Evolutionary conservation across 495 filamentous ascomycete species (phyloP).

Genomic region (Xylaria flabelliformis): DNA sequence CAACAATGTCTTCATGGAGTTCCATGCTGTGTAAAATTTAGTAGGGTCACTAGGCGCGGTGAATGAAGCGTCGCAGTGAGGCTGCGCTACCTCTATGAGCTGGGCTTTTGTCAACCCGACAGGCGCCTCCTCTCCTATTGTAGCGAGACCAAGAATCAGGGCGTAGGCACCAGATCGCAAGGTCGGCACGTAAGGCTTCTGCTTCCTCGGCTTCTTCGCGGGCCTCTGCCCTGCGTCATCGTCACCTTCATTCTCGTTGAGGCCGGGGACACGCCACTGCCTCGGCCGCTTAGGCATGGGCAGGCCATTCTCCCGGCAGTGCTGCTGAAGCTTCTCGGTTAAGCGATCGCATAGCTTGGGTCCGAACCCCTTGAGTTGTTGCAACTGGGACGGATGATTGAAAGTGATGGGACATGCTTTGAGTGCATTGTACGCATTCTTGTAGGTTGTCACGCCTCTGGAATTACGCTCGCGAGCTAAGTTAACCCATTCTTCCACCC

Average conservation of each 20-base stretch:
- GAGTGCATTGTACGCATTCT: slow-evolving; percentile 81
- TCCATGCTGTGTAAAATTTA: slow-evolving; percentile 83
- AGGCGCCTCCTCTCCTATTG: slow-evolving; percentile 59
- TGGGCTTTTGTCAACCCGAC: slow-evolving; percentile 70
- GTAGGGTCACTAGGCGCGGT: slow-evolving; percentile 69
- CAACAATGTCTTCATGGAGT: slow-evolving; percentile 79
- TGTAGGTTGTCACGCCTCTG: slow-evolving; percentile 75
- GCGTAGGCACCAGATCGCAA: slow-evolving; percentile 79
- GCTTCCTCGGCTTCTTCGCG: slow-evolving; percentile 69
- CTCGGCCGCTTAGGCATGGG: slow-evolving; percentile 69
- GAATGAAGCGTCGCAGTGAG: slow-evolving; percentile 77
- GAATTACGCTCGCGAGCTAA: slow-evolving; percentile 71
- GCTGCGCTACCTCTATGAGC: slow-evolving; percentile 73
- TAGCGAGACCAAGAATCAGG: slow-evolving; percentile 70
- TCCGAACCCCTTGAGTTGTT: slow-evolving; percentile 75
- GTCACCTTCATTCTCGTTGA: slow-evolving; percentile 38
- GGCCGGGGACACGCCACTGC: slow-evolving; percentile 36
- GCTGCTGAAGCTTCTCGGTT: slow-evolving; percentile 68
- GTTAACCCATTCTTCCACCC: slow-evolving; percentile 85
- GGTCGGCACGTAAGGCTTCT: slow-evolving; percentile 73
- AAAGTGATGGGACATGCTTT: slow-evolving; percentile 78
- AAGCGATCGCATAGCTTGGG: slow-evolving; percentile 72
- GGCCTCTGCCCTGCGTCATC: slow-evolving; percentile 51
- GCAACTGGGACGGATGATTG: slow-evolving; percentile 75
- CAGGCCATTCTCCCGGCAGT: slow-evolving; percentile 72